phyloP scores from a whole-genome alignment of 192 early-diverging fungal species.

The Phlyctochytrium bullatum region DNA sequence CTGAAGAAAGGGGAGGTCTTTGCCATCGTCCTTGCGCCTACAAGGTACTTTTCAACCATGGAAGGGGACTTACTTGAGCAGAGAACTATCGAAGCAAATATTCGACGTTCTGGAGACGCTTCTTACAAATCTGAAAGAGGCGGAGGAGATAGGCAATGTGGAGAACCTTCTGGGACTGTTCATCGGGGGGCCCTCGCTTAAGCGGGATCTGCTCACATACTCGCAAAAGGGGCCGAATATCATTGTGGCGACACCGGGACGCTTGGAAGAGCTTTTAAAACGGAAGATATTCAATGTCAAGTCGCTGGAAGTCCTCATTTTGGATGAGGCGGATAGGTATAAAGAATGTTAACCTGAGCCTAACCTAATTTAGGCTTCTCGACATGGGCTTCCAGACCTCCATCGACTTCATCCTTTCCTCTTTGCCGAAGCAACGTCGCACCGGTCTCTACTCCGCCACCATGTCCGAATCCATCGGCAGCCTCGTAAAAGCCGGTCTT shows the following conservation, averaged over 20 bases:
- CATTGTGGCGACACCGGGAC: slow-evolving; percentile 86
- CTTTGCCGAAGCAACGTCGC: slow-evolving; percentile 88
- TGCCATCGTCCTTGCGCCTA: slow-evolving; percentile 85
- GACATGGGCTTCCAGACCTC: slow-evolving; percentile 91
- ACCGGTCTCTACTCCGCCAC: slow-evolving; percentile 97
- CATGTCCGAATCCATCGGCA: slow-evolving; percentile 83
- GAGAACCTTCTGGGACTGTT: too few species aligned
- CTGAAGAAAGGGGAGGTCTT: slow-evolving; percentile 77
- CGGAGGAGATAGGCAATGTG: too few species aligned
- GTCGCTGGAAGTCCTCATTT: slow-evolving; percentile 81
- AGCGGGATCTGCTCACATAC: too few species aligned
- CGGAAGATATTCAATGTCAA: slow-evolving; percentile 63
- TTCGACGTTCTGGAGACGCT: slow-evolving; percentile 69
- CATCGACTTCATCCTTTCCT: slow-evolving; percentile 72
- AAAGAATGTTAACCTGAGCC: neutral
- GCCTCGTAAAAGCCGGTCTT: slow-evolving; percentile 82
- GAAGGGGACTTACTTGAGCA: slow-evolving; percentile 12
- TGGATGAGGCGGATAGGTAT: slow-evolving; percentile 87
- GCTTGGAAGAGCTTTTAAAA: slow-evolving; percentile 72
- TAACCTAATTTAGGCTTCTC: slow-evolving; percentile 55
- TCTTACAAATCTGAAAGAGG: too few species aligned
- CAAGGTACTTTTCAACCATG: slow-evolving; percentile 40
- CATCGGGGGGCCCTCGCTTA: too few species aligned
- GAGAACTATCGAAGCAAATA: slow-evolving; percentile 89
- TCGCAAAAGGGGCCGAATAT: slow-evolving; percentile 71